Percentiles rank a stretch among this genome's conserved stretches.
These are phyloP conservation scores for Protomyces inundatus DNA, from an alignment of 1,139 yeast genomes.

Conservation along the genomic window DNA sequence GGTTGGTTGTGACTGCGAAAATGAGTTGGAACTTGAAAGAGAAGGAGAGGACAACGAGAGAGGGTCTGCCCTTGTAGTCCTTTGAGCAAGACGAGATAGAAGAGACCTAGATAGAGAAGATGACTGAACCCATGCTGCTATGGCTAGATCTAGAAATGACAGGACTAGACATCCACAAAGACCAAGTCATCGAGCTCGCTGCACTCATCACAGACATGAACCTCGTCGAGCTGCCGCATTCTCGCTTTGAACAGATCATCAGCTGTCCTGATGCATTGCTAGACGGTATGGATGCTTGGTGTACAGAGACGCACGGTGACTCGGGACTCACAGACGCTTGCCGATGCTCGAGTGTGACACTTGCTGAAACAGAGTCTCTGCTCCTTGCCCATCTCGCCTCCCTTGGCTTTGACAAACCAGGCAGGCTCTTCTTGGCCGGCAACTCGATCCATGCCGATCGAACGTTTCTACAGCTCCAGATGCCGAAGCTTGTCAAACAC, in stretches of 20 bases:
- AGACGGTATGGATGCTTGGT: conserved; percentile 82
- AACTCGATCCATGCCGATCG: conserved; percentile 90
- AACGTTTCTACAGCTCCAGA: conserved; percentile 73
- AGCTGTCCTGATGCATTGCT: conserved; percentile 61
- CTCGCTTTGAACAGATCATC: conserved; percentile 75
- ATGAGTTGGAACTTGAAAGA: not conserved
- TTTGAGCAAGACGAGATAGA: not conserved
- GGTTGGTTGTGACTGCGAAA: not conserved
- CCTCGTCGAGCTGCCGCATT: conserved; percentile 57
- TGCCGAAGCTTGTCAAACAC: conserved; percentile 67
- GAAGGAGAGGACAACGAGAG: not conserved
- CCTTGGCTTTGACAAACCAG: conserved; percentile 46
- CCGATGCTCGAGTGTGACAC: not conserved
- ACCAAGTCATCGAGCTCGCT: conserved; percentile 84
- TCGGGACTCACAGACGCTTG: conserved; percentile 30
- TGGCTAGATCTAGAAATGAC: conserved; percentile 57
- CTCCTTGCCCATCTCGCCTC: conserved; percentile 56
- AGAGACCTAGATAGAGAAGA: not conserved
- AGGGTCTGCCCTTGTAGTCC: too few relatives aligned
- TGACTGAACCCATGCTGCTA: conserved; percentile 5
- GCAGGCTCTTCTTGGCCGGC: conserved; percentile 73
- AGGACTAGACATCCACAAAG: conserved; percentile 65
- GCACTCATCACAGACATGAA: conserved; percentile 83
- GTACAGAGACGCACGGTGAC: conserved; percentile 65
- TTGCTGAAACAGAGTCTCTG: conserved; percentile 58